Percentiles rank a stretch among this genome's conserved stretches.
Evolutionary conservation across 2,329 filamentous ascomycete species (phyloP).

Genomic region (Rhynchosporium graminicola): DNA sequence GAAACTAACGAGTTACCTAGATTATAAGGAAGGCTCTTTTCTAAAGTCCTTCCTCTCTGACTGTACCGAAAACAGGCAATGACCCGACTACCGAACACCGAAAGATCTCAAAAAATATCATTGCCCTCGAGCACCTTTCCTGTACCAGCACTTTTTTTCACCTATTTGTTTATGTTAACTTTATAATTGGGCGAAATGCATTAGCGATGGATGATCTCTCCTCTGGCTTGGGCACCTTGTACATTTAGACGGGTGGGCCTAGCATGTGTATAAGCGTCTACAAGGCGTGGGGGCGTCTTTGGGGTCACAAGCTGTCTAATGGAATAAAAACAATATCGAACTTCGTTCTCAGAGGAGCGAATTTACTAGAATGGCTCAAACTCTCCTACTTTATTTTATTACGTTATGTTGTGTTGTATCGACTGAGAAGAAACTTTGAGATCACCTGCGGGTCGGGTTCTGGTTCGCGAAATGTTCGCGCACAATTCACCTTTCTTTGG

Average conservation of each 20-base stretch:
- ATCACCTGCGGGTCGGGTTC: background rate
- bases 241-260: conserved; percentile 38
- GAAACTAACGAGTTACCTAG: conserved; percentile 40
- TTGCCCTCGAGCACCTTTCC: conserved; percentile 27
- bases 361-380: background rate
- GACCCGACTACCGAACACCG: conserved; percentile 13
- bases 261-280: conserved; percentile 22
- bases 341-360: background rate
- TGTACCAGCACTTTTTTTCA: conserved; percentile 38
- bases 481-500: background rate
- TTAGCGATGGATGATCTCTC: conserved; percentile 42
- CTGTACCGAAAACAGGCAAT: too few species aligned
- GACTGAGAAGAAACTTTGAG: background rate
- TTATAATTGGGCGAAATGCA: conserved; percentile 39
- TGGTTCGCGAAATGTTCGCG: background rate
- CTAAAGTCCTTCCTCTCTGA: conserved; percentile 36
- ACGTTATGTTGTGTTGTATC: background rate
- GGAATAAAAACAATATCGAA: conserved; percentile 7
- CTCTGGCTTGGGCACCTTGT: conserved; percentile 39
- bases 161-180: conserved; percentile 39
- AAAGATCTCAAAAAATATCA: conserved; percentile 9
- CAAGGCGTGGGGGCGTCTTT: conserved; percentile 32
- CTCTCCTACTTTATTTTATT: background rate
- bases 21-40: conserved; percentile 53
- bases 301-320: conserved; percentile 32